A percentile compares a stretch with the other conserved stretches of the same genome.
Conservation (phyloP, 768 basidiomycete genomes). For the Agrocybe praecox region DNA sequence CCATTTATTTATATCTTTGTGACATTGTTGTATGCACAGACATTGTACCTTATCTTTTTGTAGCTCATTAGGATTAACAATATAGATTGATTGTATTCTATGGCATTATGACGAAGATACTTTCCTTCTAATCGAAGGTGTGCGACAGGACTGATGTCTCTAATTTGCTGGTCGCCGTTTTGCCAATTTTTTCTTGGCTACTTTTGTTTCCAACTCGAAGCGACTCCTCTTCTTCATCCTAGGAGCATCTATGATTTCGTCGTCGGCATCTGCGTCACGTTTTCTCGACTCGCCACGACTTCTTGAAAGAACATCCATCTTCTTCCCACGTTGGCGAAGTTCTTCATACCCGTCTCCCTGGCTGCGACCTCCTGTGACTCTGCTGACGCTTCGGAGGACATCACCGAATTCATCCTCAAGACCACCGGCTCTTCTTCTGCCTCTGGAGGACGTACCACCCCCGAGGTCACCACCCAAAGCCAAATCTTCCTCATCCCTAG, state of each 20-base stretch:
- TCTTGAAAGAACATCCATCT: constrained; percentile 59
- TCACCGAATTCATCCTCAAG: constrained; percentile 87
- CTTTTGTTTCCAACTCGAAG: constrained; percentile 51
- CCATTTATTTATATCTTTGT: no score
- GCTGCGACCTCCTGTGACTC: constrained; percentile 39
- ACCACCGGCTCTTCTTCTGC: constrained; percentile 65
- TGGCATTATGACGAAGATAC: no score
- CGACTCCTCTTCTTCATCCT: constrained; percentile 45
- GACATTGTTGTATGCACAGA: no score
- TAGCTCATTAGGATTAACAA: no score
- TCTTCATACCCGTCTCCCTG: constrained; percentile 82
- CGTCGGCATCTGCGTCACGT: constrained; percentile 26
- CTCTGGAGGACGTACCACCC: constrained; percentile 45
- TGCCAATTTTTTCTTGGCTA: constrained; percentile 35
- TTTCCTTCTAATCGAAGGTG: no score
- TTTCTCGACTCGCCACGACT: constrained; percentile 42
- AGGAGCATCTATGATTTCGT: constrained; percentile 28
- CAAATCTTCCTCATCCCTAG: constrained; percentile 83
- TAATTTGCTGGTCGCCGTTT: constrained; percentile 4
- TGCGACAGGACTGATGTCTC: not conserved
- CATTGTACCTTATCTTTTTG: no score
- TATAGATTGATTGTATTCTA: no score
- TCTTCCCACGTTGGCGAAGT: constrained; percentile 68
- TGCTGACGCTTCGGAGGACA: constrained; percentile 64
- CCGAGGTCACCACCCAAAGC: constrained; percentile 75